These are phyloP conservation scores for Podospora comata DNA, from an alignment of 495 filamentous ascomycete genomes.

Conservation along the genomic window DNA sequence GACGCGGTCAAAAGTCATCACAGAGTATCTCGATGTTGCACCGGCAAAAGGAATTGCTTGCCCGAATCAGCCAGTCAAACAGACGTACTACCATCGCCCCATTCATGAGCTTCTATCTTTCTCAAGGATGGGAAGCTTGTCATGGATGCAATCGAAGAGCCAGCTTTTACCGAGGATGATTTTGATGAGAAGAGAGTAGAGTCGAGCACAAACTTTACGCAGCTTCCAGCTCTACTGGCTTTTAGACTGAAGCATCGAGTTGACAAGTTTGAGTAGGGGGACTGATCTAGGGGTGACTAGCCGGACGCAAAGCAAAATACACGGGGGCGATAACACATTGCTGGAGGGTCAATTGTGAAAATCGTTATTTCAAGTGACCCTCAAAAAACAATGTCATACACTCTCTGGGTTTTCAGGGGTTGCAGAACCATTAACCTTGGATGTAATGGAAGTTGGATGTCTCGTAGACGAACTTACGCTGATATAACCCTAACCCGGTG, in stretches of 20 bases:
- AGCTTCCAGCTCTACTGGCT: conserved; percentile 38
- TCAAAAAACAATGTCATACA: no score
- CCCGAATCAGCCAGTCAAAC: conserved; percentile 30
- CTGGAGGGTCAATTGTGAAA: no score
- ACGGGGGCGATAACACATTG: no score
- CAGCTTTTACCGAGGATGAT: conserved; percentile 34
- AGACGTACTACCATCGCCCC: conserved; percentile 43
- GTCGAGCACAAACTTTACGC: conserved; percentile 34
- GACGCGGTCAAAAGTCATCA: conserved; percentile 29
- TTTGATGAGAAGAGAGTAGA: conserved; percentile 22
- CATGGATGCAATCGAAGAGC: conserved; percentile 45
- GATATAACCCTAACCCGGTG: not conserved
- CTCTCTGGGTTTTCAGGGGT: no score
- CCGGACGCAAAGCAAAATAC: no score
- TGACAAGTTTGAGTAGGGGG: not conserved
- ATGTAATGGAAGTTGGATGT: not conserved
- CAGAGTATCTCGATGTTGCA: conserved; percentile 37
- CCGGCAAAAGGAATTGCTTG: conserved; percentile 36
- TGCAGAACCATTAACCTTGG: no score
- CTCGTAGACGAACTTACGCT: not conserved
- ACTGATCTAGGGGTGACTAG: no score
- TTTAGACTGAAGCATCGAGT: conserved; percentile 18
- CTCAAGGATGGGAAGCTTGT: conserved; percentile 35
- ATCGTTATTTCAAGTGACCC: no score
- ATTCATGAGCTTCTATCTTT: conserved; percentile 41